Percentiles rank a stretch among this genome's conserved stretches.
Conservation (phyloP, 768 basidiomycete genomes). For the Kwoniella newhampshirensis region DNA sequence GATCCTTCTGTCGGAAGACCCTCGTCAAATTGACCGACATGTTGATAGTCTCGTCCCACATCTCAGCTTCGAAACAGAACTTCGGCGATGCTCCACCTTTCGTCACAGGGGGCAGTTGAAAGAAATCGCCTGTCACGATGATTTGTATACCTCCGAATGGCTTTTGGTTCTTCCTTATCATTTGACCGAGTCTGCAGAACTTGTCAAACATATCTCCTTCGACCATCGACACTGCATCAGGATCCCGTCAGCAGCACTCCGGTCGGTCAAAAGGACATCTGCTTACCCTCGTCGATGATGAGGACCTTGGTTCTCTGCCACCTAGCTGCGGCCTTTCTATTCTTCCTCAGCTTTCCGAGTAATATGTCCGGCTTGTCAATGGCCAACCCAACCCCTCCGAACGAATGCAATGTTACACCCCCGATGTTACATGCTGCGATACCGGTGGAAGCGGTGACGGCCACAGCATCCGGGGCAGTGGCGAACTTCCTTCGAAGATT, state of each 20-base stretch:
- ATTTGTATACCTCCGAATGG: constrained; percentile 96
- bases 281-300: constrained; percentile 80
- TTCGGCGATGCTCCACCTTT: constrained; percentile 65
- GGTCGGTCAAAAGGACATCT: too few species aligned
- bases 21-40: constrained; percentile 89
- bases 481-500: constrained; percentile 62
- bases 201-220: constrained; percentile 85
- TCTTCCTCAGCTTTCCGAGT: constrained; percentile 68
- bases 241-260: not conserved
- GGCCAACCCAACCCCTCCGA: constrained; percentile 89
- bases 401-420: constrained; percentile 91
- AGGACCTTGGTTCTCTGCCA: constrained; percentile 85
- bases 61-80: constrained; percentile 86
- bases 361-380: constrained; percentile 65
- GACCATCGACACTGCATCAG: constrained; percentile 84
- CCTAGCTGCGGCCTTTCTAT: constrained; percentile 74
- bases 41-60: constrained; percentile 72
- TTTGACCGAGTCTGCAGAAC: constrained; percentile 67
- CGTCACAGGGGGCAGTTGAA: constrained; percentile 90
- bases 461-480: constrained; percentile 69
- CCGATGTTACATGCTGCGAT: constrained; percentile 98
- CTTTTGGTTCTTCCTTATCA: constrained; percentile 61
- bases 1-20: constrained; percentile 91
- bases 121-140: constrained; percentile 94
- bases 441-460: constrained; percentile 92